These are phyloP conservation scores for Tulasnella calospora DNA, from an alignment of 768 basidiomycete species.

Conservation along the genomic window DNA sequence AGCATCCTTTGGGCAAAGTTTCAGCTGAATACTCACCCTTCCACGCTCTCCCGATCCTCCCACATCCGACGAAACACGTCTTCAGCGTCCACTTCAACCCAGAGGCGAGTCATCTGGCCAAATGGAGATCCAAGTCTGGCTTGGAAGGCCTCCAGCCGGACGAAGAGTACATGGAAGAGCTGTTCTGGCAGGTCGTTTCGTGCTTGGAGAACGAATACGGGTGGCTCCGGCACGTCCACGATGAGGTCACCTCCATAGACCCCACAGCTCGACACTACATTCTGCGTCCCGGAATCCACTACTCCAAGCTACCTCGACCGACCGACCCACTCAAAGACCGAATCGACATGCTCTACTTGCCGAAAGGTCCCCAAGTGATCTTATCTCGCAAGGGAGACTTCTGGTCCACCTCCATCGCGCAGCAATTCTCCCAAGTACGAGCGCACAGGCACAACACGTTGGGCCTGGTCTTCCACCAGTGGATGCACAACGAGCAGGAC, in stretches of 20 bases:
- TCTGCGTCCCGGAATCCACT: neutral
- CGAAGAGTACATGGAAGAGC: slow-evolving; percentile 11
- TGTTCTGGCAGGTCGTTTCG: neutral
- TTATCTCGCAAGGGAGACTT: neutral
- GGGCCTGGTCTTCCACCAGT: slow-evolving; percentile 21
- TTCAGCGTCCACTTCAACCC: slow-evolving; percentile 13
- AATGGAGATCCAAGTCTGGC: neutral
- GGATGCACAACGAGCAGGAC: slow-evolving; percentile 17
- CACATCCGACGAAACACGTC: neutral
- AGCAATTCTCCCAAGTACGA: neutral
- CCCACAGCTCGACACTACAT: neutral
- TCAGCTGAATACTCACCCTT: slow-evolving; percentile 15
- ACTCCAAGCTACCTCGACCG: neutral
- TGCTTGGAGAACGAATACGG: slow-evolving; percentile 1
- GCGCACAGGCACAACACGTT: slow-evolving; percentile 17
- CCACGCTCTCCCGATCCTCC: slow-evolving; percentile 1
- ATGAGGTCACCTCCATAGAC: neutral
- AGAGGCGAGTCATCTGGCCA: neutral
- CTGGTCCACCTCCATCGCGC: neutral
- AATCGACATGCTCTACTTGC: slow-evolving; percentile 12
- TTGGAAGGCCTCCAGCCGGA: slow-evolving; percentile 1
- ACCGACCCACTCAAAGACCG: neutral
- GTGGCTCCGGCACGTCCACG: slow-evolving; percentile 9
- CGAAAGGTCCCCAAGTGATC: neutral
- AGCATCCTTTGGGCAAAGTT: neutral